Percentiles rank a stretch among this genome's conserved stretches.
Evolutionary conservation across 768 basidiomycete species (phyloP).

Genomic region (Auricularia cornea): DNA sequence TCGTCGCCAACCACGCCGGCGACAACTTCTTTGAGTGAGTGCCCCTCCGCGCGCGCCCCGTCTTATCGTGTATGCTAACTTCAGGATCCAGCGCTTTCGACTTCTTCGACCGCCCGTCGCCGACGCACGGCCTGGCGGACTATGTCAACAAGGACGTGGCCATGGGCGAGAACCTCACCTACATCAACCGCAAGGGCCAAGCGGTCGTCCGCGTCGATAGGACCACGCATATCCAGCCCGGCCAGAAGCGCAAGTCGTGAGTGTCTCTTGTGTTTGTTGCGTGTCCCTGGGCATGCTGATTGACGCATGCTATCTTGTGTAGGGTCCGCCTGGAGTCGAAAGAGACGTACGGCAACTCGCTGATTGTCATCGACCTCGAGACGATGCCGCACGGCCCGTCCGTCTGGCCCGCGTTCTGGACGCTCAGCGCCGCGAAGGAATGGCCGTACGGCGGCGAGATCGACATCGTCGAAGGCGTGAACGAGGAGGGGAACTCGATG

Average conservation of each 20-base stretch:
- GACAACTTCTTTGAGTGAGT: slow-evolving; percentile 10
- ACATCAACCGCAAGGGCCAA: slow-evolving; percentile 7
- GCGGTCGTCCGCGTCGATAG: slow-evolving; percentile 8
- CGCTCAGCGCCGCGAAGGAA: slow-evolving; percentile 8
- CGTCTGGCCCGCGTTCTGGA: slow-evolving; percentile 15
- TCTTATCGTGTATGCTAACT: neutral
- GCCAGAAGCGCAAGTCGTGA: slow-evolving; percentile 5
- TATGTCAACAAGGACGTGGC: slow-evolving; percentile 6
- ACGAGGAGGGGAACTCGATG: slow-evolving; percentile 33
- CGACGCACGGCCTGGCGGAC: slow-evolving; percentile 15
- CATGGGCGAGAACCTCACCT: slow-evolving; percentile 9
- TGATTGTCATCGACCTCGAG: slow-evolving; percentile 13
- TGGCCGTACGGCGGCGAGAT: slow-evolving; percentile 47
- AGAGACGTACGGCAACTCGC: slow-evolving; percentile 9
- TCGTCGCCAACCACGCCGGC: slow-evolving; percentile 2
- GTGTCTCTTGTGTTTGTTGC: neutral
- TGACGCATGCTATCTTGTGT: neutral
- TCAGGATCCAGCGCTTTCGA: neutral
- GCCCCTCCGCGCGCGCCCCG: neutral
- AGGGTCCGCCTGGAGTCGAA: slow-evolving; percentile 10
- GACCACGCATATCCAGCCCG: slow-evolving; percentile 5
- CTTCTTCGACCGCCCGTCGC: slow-evolving; percentile 3
- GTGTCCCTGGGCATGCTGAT: neutral
- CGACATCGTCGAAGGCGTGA: slow-evolving; percentile 38
- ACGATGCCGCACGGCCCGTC: slow-evolving; percentile 13